These are phyloP conservation scores for Starmerella davenportii DNA, from an alignment of 805 yeast species.

Conservation along the genomic window DNA sequence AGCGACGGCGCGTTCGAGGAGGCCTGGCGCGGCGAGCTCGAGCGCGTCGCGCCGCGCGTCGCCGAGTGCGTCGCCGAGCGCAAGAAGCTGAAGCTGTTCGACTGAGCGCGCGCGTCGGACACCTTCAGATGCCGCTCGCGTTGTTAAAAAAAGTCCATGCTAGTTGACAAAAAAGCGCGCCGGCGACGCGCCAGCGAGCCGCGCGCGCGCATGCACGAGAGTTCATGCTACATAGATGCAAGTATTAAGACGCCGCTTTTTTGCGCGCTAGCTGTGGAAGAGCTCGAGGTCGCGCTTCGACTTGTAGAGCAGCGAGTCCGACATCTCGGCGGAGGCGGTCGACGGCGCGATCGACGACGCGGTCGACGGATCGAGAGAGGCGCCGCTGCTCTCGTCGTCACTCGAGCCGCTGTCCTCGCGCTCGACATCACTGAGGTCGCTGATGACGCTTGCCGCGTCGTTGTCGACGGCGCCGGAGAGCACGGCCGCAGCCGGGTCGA, in stretches of 20 bases:
- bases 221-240: too few species aligned
- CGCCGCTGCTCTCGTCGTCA: neutral
- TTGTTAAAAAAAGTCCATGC: too few species aligned
- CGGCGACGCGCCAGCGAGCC: too few species aligned
- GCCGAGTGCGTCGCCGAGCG: constrained; percentile 5
- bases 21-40: constrained; percentile 29
- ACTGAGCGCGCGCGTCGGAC: constrained; percentile 1
- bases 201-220: too few species aligned
- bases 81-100: constrained; percentile 6
- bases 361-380: neutral
- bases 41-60: constrained; percentile 1
- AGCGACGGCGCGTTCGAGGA: constrained; percentile 40
- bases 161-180: too few species aligned
- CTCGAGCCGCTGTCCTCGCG: constrained; percentile 1
- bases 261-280: neutral
- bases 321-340: neutral
- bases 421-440: constrained; percentile 13
- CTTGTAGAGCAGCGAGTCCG: neutral
- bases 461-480: neutral
- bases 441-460: neutral
- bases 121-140: too few species aligned
- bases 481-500: neutral
- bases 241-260: too few species aligned
- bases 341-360: neutral
- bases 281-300: neutral